Base-by-base conservation (phyloP, 306 rosid genomes). In the Lagenaria siceraria region DNA sequence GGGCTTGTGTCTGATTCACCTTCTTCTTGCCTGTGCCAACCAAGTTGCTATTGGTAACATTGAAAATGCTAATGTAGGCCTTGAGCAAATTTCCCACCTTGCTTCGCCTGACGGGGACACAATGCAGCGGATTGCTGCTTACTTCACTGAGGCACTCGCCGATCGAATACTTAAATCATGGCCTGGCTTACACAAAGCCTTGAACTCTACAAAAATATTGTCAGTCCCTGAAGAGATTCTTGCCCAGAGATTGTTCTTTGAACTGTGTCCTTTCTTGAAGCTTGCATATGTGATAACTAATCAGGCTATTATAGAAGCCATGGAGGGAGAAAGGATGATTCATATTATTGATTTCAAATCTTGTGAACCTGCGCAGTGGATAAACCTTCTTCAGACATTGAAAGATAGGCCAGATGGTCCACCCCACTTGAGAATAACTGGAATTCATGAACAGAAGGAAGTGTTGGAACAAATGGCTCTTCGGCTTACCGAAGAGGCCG, bases 301-400 rank as follows among this genome's bases (percentile, higher is more conserved):
- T 72, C 97, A 89, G 71, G 95, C 96, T n/a, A 92, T 92, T 60
- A 58, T 90, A 5, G 97, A 94, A 80, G 84, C 93, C 0, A 92
- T 94, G 97, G 92, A 90, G 60, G 87, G 87, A 18, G 97, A 94
- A 79, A 81, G 78, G 55, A 76, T 87, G 59, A 87, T 94, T 79
- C 98, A 94, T 35, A 89, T 94, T 8, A 86, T 94, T 74, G 98
- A 94, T 86, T 90, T 92, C 19, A 87, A 89, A 55, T 87, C 93
- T 36, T 87, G 81, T 70, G 92, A 92, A 74, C 97, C 95, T 33
- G 89, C 90, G 0, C 96, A 94, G 65, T 91, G 96, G 98, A 79
- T 90, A 56, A 82, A 92, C 79, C 85, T 92, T 73, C 68, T 94
- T 14, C 87, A 77, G 43, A 90, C 88, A 1, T 78, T 90, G 10